Conservation (phyloP, 2,329 filamentous ascomycete genomes). For the Beauveria sp. region DNA sequence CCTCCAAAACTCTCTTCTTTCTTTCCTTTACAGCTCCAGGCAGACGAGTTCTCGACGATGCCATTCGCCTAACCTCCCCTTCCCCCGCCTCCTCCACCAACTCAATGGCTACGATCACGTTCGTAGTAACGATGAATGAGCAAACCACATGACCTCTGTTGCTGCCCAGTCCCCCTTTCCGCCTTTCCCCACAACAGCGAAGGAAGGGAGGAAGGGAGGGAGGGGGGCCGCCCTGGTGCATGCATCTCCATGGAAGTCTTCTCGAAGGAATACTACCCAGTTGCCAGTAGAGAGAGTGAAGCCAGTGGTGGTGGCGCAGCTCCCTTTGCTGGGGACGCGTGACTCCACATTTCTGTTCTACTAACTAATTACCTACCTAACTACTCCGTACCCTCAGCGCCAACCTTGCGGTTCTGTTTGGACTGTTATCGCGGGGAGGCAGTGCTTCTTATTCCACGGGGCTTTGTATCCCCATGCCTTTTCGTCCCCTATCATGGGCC, state of each 20-base stretch:
- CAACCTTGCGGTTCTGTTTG: too few relatives aligned
- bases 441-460: neutral
- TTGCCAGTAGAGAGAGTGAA: neutral
- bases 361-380: too few relatives aligned
- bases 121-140: too few relatives aligned
- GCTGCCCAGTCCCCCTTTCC: neutral
- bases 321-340: neutral
- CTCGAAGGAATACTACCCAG: slow-evolving; percentile 20
- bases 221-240: neutral
- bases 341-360: neutral
- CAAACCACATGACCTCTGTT: neutral
- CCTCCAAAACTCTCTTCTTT: neutral
- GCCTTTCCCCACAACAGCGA: neutral
- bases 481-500: neutral
- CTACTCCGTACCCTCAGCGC: too few relatives aligned
- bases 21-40: neutral
- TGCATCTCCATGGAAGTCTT: slow-evolving; percentile 22
- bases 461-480: neutral
- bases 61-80: neutral
- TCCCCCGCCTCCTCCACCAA: neutral
- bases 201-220: neutral
- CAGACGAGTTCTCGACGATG: neutral
- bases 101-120: neutral
- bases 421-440: neutral
- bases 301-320: neutral